These are phyloP conservation scores for Brettanomyces bruxellensis DNA, from an alignment of 805 yeast genomes.

Conservation along the genomic window DNA sequence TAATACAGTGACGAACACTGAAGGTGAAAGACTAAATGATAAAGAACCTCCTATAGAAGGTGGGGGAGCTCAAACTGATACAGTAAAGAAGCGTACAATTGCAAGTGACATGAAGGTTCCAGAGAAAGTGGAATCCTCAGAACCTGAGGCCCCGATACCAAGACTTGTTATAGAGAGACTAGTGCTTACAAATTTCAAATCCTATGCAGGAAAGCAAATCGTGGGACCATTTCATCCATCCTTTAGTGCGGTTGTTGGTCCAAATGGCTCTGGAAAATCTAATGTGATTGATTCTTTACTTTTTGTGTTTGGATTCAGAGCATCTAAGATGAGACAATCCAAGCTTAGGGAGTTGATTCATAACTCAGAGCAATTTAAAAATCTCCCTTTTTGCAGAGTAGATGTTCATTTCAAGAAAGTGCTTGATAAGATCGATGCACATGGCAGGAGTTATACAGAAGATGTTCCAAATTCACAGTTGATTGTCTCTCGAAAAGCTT, in stretches of 20 bases:
- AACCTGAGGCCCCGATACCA: neutral
- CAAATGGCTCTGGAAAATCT: constrained; percentile 96
- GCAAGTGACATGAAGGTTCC: neutral
- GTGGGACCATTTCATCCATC: constrained; percentile 94
- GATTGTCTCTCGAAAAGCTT: constrained; percentile 74
- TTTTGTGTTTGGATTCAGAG: constrained; percentile 95
- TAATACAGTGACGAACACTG: no score
- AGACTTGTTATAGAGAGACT: constrained; percentile 69
- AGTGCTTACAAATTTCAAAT: constrained; percentile 79
- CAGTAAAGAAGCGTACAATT: neutral
- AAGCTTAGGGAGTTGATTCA: constrained; percentile 90
- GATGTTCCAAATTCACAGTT: constrained; percentile 48
- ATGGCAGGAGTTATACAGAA: constrained; percentile 25
- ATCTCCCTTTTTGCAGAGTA: constrained; percentile 71
- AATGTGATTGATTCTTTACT: constrained; percentile 97
- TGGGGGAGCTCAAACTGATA: no score
- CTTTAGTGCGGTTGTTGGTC: constrained; percentile 96
- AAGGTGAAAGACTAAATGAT: no score
- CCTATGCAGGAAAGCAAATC: constrained; percentile 87
- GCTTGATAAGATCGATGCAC: constrained; percentile 33
- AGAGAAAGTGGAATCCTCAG: neutral
- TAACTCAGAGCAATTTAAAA: constrained; percentile 66
- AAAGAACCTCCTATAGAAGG: no score
- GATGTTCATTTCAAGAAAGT: constrained; percentile 84
- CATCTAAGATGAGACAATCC: constrained; percentile 93